Conservation (phyloP, 345 rosid species). For the Syzygium aromaticum region DNA sequence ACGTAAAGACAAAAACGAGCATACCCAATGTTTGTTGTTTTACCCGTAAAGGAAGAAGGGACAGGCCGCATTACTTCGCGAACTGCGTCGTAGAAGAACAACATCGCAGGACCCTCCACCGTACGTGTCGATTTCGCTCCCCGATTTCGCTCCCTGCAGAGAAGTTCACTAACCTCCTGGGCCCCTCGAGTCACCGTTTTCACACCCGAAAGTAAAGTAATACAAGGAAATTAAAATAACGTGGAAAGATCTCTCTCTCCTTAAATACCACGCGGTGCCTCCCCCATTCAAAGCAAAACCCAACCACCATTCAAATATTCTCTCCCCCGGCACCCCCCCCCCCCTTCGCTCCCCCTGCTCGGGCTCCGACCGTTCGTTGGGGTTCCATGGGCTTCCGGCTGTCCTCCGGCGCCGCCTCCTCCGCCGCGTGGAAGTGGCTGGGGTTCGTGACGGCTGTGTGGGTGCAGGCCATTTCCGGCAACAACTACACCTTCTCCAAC, state of each 20-base stretch:
- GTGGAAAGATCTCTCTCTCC: not conserved
- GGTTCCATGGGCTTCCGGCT: not conserved
- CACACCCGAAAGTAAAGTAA: not conserved
- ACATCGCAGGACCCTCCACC: not conserved
- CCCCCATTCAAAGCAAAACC: not conserved
- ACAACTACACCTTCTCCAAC: slow-evolving; percentile 90
- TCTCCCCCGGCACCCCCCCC: not conserved
- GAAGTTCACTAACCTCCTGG: not conserved
- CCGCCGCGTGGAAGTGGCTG: slow-evolving; percentile 55
- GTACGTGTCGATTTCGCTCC: not conserved
- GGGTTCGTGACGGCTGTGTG: slow-evolving; percentile 94
- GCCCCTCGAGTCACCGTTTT: not conserved
- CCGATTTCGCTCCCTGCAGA: not conserved
- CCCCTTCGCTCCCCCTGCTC: not conserved
- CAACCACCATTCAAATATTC: not conserved
- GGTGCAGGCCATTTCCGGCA: slow-evolving; percentile 91
- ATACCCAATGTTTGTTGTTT: not conserved
- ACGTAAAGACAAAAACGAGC: not conserved
- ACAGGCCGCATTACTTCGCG: not conserved
- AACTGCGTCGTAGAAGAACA: not conserved
- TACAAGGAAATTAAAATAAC: not conserved
- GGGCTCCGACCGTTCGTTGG: not conserved
- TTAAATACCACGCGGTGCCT: not conserved
- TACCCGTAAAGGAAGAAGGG: not conserved
- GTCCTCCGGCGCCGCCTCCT: not conserved